Percentiles rank a stretch among this genome's conserved stretches.
phyloP scores from a whole-genome alignment of 2,329 filamentous ascomycete species.

The Hymenoscyphus linearis region DNA sequence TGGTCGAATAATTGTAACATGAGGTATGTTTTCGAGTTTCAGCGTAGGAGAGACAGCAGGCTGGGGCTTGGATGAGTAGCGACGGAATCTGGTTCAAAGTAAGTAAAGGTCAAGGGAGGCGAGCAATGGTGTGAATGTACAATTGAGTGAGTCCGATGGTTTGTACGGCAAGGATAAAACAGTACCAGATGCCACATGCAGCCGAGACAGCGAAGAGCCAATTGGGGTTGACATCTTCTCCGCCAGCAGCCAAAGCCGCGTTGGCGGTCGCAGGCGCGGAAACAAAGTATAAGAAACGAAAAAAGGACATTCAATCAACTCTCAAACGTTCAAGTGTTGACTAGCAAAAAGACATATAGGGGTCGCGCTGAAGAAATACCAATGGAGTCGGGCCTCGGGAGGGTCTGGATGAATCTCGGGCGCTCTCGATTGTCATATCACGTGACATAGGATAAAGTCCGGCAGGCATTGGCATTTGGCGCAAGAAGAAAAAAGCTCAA shows the following conservation, averaged over 20 bases:
- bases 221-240: conserved; percentile 20
- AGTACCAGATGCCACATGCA: conserved; percentile 48
- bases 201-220: conserved; percentile 36
- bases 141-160: conserved; percentile 50
- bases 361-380: background rate
- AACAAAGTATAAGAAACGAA: conserved; percentile 1
- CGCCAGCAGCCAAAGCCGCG: background rate
- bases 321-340: background rate
- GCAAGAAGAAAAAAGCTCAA: background rate
- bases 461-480: background rate
- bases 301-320: conserved; percentile 6
- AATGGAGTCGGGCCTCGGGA: background rate
- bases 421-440: too few species aligned
- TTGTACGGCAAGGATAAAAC: conserved; percentile 48
- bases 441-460: conserved; percentile 1
- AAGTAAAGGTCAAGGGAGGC: conserved; percentile 2
- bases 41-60: conserved; percentile 48
- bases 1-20: conserved; percentile 86
- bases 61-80: conserved; percentile 46
- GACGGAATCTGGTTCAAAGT: conserved; percentile 40
- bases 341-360: background rate
- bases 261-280: conserved; percentile 4
- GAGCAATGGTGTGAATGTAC: conserved; percentile 33
- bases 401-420: too few species aligned
- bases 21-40: conserved; percentile 55